Conservation (phyloP, 108 stramenopile genomes). For the Cylindrotheca fusiformis region DNA sequence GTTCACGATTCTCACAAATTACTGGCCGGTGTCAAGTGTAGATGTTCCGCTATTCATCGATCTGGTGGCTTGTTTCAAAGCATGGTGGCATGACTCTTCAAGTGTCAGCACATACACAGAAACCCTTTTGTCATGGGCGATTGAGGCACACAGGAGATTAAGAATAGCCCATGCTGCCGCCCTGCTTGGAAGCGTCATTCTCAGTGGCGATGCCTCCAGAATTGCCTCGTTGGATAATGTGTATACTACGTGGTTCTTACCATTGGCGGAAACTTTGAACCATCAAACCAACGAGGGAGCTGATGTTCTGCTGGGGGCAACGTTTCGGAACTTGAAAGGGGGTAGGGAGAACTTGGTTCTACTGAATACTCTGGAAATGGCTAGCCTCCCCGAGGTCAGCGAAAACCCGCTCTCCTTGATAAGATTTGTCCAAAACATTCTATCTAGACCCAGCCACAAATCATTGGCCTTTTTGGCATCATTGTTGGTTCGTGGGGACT, state of each 20-base stretch:
- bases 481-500: slow-evolving; percentile 23
- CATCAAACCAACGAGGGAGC: not conserved
- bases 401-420: slow-evolving; percentile 6
- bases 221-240: slow-evolving; percentile 1
- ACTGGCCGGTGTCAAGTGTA: slow-evolving; percentile 12
- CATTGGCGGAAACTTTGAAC: slow-evolving; percentile 10
- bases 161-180: slow-evolving; percentile 11
- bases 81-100: slow-evolving; percentile 4
- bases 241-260: slow-evolving; percentile 18
- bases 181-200: slow-evolving; percentile 15
- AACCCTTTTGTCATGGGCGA: slow-evolving; percentile 20
- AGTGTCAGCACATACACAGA: slow-evolving; percentile 1
- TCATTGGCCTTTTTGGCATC: slow-evolving; percentile 14
- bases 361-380: slow-evolving; percentile 10
- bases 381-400: not conserved
- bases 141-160: slow-evolving; percentile 5
- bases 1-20: slow-evolving; percentile 10
- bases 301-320: slow-evolving; percentile 17
- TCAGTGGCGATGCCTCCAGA: not conserved
- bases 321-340: slow-evolving; percentile 12
- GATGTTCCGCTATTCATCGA: slow-evolving; percentile 21
- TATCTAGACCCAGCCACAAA: slow-evolving; percentile 1
- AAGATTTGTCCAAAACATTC: slow-evolving; percentile 16
- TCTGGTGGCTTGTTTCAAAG: slow-evolving; percentile 15
- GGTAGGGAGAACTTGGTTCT: slow-evolving; percentile 13